These are phyloP conservation scores for Pleurotus giganteus DNA, from an alignment of 768 basidiomycete species.

Conservation along the genomic window DNA sequence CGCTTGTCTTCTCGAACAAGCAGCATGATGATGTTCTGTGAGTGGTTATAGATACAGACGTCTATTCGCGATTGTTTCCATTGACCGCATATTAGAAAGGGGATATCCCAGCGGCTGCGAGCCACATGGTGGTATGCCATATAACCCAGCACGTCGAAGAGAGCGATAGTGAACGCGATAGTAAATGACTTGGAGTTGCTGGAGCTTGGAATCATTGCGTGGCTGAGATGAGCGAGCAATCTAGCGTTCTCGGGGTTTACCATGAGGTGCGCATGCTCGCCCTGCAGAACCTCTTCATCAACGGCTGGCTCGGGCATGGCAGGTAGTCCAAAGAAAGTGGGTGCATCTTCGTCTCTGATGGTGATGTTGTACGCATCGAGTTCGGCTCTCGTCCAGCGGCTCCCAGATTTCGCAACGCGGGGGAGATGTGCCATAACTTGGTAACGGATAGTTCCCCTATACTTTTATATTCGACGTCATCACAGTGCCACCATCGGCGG, in stretches of 20 bases:
- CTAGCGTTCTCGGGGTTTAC: background rate
- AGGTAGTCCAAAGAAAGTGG: constrained; percentile 22
- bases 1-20: constrained; percentile 20
- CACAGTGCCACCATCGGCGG: no score
- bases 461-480: no score
- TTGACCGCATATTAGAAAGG: no score
- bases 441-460: no score
- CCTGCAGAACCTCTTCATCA: background rate
- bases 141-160: constrained; percentile 22
- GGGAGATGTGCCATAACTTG: constrained; percentile 11
- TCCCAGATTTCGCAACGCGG: constrained; percentile 12
- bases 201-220: constrained; percentile 18
- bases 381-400: constrained; percentile 18
- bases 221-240: background rate
- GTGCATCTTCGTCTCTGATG: constrained; percentile 17
- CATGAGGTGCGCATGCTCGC: background rate
- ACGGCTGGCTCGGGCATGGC: constrained; percentile 19
- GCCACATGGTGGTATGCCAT: background rate
- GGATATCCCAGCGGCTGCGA: no score
- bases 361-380: constrained; percentile 22
- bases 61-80: no score
- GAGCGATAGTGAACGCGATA: constrained; percentile 25
- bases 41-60: constrained; percentile 14
- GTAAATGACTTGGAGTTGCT: constrained; percentile 27
- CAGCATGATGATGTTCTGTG: background rate